Base-by-base conservation (phyloP, 2,329 filamentous ascomycete species). In the Chaetomiaceae sp. region DNA sequence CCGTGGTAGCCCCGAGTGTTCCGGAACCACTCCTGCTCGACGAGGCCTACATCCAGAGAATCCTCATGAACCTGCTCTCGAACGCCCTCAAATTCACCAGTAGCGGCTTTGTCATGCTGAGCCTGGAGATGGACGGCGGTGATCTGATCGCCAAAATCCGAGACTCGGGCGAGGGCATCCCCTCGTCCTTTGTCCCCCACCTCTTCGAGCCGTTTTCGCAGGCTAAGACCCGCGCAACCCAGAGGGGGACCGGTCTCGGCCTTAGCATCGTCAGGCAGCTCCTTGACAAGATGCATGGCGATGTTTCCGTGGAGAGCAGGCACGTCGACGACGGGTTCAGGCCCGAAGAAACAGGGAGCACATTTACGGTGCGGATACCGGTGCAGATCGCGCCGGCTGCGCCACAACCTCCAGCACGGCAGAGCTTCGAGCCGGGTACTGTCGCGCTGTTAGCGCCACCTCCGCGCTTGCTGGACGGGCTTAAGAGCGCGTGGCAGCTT, bases 21-120 rank as follows among this genome's bases (percentile, higher is more conserved):
- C 45, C 45, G 45, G 45, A 47, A 9, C 29, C 45, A 5, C 45
- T 47, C n/a, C 45, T 47, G 12, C 45, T 47, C 20, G 45, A 47
- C 45, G 45, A 47, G 45, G 45, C 45, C 19, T 47, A 47, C 34
- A 39, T 47, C 39, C 45, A 47, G 14, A 37, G 45, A 27, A 38
- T 47, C 17, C 22, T 47, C 3, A 38, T 47, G 45, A 47, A 47
- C 45, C 19, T 47, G 45, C 45, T 47, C 29, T 47, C 45, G 33
- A 47, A 47, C 20, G 19, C 45, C 29, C 45, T 47, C 45, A 47
- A 47, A 33, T 47, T 47, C 45, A 47, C 45, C 33, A 47, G 45
- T 33, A 47, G 14, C 8, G 45, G 45, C n/a, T 47, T 39, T 38
- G 45, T 47, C 34, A 47, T 47, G 45, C 20, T 47, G 45, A 47